Percentiles rank a stretch among this genome's conserved stretches.
Evolutionary conservation across 2,329 filamentous ascomycete genomes (phyloP).

Genomic region (Fusarium sarcochroum): DNA sequence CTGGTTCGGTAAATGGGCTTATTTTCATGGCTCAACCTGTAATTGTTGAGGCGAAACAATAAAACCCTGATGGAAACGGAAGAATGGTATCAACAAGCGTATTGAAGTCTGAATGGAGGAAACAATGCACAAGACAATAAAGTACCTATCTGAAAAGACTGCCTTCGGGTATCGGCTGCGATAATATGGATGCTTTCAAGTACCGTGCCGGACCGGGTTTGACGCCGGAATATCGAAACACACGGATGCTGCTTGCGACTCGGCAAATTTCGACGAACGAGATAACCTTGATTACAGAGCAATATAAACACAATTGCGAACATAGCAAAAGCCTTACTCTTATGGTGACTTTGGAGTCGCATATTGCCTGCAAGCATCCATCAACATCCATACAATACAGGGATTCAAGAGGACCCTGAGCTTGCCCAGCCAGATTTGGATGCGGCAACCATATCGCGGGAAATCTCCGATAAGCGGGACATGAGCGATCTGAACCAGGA

Average conservation of each 20-base stretch:
- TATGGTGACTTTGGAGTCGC: neutral
- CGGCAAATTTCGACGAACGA: constrained; percentile 10
- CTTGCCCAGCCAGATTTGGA: constrained; percentile 26
- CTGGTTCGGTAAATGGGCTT: constrained; percentile 1
- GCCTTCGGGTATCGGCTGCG: neutral
- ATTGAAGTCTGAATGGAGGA: neutral
- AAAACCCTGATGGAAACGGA: neutral
- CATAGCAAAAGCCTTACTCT: constrained; percentile 9
- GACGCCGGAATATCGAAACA: constrained; percentile 2
- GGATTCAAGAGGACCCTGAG: constrained; percentile 29
- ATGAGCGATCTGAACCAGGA: constrained; percentile 16
- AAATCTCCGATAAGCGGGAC: constrained; percentile 49
- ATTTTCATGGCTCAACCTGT: neutral
- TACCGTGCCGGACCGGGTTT: neutral
- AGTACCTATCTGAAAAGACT: neutral
- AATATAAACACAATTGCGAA: constrained; percentile 10
- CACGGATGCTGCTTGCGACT: constrained; percentile 13
- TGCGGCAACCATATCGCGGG: constrained; percentile 25
- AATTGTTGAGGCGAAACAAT: neutral
- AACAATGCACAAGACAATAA: neutral
- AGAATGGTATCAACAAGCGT: neutral
- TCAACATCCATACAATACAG: constrained; percentile 10
- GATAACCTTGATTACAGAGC: neutral
- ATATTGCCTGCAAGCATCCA: constrained; percentile 8
- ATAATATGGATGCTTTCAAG: neutral